Base-by-base conservation (phyloP, 2,329 filamentous ascomycete genomes). In the Nemania sp. region DNA sequence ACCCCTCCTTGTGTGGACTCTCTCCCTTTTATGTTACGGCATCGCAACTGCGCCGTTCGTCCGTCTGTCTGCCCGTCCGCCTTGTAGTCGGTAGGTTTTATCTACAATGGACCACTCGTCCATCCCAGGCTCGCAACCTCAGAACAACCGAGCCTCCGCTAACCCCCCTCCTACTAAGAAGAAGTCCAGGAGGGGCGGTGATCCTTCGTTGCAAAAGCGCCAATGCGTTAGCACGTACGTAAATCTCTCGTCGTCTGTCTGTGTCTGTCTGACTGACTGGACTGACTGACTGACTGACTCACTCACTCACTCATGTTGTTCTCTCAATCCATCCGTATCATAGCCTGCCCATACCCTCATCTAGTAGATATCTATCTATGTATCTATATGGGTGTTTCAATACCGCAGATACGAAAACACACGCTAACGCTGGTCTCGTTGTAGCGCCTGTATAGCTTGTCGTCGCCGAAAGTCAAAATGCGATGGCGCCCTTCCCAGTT, bases 401-500 rank as follows among this genome's bases (percentile, higher is more conserved):
- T 45, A 18, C 18, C 5, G 18, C 1, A 45, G 2, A 20, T 57
- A 35, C 45, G n/a, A 38, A 60, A 35, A 41, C 26, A 13, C 53
- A 53, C 51, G 47, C 57, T 67, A n/a, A 63, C 59, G 13, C 41
- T 35, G 35, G 29, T 18, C n/a, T 13, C n/a, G 8, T 18, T 54
- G 26, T 26, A 74, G 76, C 43, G 92, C 92, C 10, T 95, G 92
- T 77, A 89, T 94, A 75, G 92, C 92, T 20, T 95, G 92, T 68
- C 87, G 92, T 22, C 89, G 89, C 77, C 85, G 92, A 71, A 95
- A 95, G 76, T 93, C 90, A 55, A 95, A 94, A 86, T 98, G 95
- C 80, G 95, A 98, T 80, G 95, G 95, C 67, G 94, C 94, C 64
- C 85, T 92, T 5, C 95, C 95, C 5, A 94, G 93, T 74, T 98